Evolutionary conservation across 2,329 filamentous ascomycete species (phyloP), one percentile per base, ranked within the genome.

Genomic region (Ceratocystis variospora): DNA sequence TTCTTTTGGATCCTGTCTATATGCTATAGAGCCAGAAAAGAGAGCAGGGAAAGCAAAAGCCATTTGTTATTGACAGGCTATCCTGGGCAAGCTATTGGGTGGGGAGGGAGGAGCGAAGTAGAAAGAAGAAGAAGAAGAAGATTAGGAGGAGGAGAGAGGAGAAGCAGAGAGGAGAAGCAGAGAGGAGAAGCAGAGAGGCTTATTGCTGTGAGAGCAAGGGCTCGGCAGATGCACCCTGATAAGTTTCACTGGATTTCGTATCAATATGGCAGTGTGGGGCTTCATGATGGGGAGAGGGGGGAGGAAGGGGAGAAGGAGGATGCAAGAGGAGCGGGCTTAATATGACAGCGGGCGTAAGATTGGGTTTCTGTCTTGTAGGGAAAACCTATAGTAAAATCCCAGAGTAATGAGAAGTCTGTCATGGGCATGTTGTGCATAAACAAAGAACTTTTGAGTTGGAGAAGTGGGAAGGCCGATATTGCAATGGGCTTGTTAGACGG

Each of bases 201-300:
- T 19, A 31, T 59, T 31, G 15, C 25, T 59, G 28, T 31, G 22
- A 59, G 53, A 59, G 7, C 53, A 59, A 33, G 53, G 28, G n/a
- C 53, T 59, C 53, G 53, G 53, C 53, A 59, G 53, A 59, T 59
- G 25, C 6, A 59, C 10, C 53, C 53, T 59, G 22, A 59, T 31
- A 59, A 59, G 53, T 59, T 59, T 59, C 53, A 59, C 28, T 59
- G 53, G 53, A 31, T 17, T 59, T 59, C 25, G 53, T 59, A 59
- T 59, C 28, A 59, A 31, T n/a, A 22, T 12, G 31, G 53, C 7
- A 31, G 53, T 33, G 22, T 28, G 53, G 19, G 48, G 6, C 48
- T 5, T 3, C 8, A 15, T 28, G 12, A 25, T 44, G 41, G 41
- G 41, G 41, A 44, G 17, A 12, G n/a, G 46, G 46, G 10, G 25